A percentile compares a stretch with the other conserved stretches of the same genome.
Conservation (phyloP, 2,329 filamentous ascomycete genomes). For the Diaporthe batatas region DNA sequence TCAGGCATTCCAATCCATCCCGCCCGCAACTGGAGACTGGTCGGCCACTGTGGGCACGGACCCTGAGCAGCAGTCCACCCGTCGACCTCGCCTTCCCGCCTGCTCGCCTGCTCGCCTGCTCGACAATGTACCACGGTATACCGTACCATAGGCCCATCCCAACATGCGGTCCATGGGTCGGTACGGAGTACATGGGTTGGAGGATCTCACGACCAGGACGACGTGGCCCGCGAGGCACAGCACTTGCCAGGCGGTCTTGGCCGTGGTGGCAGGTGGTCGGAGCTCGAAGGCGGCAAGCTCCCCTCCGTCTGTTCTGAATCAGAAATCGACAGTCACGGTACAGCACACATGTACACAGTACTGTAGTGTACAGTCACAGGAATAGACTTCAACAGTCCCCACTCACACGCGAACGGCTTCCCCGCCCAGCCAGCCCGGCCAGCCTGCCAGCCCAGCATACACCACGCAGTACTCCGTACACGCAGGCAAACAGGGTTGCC, state of each 20-base stretch:
- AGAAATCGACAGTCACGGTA: constrained; percentile 16
- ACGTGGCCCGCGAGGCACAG: not conserved
- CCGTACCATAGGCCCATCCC: no score
- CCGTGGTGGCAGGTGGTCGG: not conserved
- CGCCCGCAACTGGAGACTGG: constrained; percentile 22
- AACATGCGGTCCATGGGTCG: constrained; percentile 11
- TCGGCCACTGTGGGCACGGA: constrained; percentile 1
- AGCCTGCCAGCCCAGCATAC: no score
- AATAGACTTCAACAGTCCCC: constrained; percentile 31
- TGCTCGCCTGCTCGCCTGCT: no score
- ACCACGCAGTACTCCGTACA: no score
- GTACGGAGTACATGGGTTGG: not conserved
- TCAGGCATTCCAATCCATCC: constrained; percentile 34
- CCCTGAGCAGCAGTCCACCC: constrained; percentile 5
- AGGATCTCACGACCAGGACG: constrained; percentile 5
- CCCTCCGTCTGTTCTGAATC: constrained; percentile 24
- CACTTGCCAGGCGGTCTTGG: not conserved
- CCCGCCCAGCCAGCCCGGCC: constrained; percentile 16
- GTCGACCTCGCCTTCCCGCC: not conserved
- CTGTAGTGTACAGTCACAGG: not conserved
- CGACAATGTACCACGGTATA: no score
- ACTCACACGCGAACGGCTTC: constrained; percentile 38
- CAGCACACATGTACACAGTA: not conserved
- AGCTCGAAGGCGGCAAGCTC: constrained; percentile 12
- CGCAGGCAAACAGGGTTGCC: constrained; percentile 12